phyloP scores from a whole-genome alignment of 2,329 filamentous ascomycete species.

The Paracoccidioides lutzii region DNA sequence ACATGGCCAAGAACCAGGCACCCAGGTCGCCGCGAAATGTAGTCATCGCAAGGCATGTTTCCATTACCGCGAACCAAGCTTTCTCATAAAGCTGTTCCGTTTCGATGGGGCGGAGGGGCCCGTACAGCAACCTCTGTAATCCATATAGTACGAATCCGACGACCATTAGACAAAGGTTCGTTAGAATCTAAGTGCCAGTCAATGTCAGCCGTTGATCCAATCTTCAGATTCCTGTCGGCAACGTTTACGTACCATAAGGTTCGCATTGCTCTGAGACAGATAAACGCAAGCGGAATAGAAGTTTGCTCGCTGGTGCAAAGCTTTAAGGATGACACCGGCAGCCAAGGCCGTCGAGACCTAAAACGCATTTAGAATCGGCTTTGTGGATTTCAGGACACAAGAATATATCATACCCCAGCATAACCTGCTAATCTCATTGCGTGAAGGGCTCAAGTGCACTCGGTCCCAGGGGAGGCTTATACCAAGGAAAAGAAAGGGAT shows the following conservation, averaged over 20 bases:
- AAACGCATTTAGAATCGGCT: slow-evolving; percentile 9
- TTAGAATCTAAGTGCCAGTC: slow-evolving; percentile 53
- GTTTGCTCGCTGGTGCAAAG: slow-evolving; percentile 88
- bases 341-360: slow-evolving; percentile 75
- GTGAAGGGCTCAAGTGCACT: slow-evolving; percentile 13
- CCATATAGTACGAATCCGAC: slow-evolving; percentile 73
- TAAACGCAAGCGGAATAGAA: slow-evolving; percentile 98
- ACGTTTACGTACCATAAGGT: slow-evolving; percentile 55
- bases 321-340: slow-evolving; percentile 70
- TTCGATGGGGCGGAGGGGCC: slow-evolving; percentile 80
- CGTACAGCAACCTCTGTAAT: slow-evolving; percentile 81
- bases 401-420: slow-evolving; percentile 34
- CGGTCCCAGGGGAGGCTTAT: slow-evolving; percentile 4
- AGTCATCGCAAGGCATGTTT: slow-evolving; percentile 95
- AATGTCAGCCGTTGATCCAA: not conserved
- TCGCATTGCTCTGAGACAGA: slow-evolving; percentile 90
- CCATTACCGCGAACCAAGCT: slow-evolving; percentile 94
- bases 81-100: slow-evolving; percentile 95
- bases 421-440: slow-evolving; percentile 40
- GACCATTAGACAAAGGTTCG: slow-evolving; percentile 75
- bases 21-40: slow-evolving; percentile 94
- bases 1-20: slow-evolving; percentile 92
- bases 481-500: slow-evolving; percentile 17
- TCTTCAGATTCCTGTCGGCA: not conserved
- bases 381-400: not conserved